phyloP scores from a whole-genome alignment of 139 green algal species.

The Chlamydomonas sphaeroides region DNA sequence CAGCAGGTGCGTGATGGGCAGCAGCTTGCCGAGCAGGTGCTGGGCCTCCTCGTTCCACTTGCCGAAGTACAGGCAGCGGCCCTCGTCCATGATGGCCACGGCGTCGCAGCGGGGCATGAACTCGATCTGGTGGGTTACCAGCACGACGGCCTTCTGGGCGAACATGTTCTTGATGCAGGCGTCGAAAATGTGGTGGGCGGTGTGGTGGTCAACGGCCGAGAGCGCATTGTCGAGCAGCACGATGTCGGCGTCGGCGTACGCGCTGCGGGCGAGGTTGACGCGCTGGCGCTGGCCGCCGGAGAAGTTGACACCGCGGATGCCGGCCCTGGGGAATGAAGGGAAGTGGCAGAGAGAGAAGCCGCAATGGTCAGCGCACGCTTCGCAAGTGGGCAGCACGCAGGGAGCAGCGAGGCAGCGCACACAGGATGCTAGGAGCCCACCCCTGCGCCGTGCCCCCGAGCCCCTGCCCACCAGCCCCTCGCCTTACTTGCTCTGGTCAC shows the following conservation, averaged over 20 bases:
- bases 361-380: too few relatives aligned
- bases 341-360: too few relatives aligned
- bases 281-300: conserved; percentile 60
- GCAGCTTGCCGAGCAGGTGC: conserved; percentile 51
- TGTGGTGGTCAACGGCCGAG: conserved; percentile 63
- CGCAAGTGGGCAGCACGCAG: neutral
- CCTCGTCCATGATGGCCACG: conserved; percentile 63
- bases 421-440: too few relatives aligned
- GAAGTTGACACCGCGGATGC: conserved; percentile 64
- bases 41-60: conserved; percentile 57
- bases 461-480: too few relatives aligned
- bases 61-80: conserved; percentile 68
- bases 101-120: conserved; percentile 57
- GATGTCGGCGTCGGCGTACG: conserved; percentile 55
- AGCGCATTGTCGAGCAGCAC: conserved; percentile 64
- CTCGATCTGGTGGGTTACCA: conserved; percentile 15
- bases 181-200: conserved; percentile 59
- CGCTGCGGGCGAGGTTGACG: conserved; percentile 54
- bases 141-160: conserved; percentile 35
- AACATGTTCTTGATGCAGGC: conserved; percentile 49
- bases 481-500: conserved; percentile 54
- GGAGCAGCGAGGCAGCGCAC: too few relatives aligned
- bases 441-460: too few relatives aligned
- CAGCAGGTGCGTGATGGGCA: conserved; percentile 60
- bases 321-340: conserved; percentile 6